phyloP scores from a whole-genome alignment of 352 stramenopile species.

The Phytophthora uliginosa region DNA sequence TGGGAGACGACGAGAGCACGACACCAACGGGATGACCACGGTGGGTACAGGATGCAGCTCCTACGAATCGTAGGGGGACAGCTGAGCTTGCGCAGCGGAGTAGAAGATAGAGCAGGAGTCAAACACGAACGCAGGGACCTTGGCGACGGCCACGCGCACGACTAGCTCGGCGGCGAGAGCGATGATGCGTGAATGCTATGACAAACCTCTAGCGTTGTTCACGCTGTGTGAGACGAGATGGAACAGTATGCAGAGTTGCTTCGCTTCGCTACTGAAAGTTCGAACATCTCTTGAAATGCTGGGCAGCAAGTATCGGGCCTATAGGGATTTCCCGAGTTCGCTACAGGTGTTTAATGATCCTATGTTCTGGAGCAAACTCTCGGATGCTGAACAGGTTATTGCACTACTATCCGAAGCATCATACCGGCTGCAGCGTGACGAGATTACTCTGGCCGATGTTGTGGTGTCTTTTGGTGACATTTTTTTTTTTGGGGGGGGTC shows the following conservation, averaged over 20 bases:
- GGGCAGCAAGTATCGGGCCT: background rate
- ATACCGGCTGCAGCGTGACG: background rate
- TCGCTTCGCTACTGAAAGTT: constrained; percentile 13
- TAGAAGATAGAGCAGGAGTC: too few relatives aligned
- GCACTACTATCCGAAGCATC: constrained; percentile 5
- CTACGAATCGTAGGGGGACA: too few relatives aligned
- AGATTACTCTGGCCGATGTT: background rate
- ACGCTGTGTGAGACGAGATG: constrained; percentile 14
- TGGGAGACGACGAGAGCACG: too few relatives aligned
- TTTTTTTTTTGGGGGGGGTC: background rate
- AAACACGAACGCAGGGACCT: too few relatives aligned
- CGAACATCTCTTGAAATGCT: constrained; percentile 3
- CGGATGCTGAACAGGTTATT: background rate
- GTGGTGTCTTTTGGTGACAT: constrained; percentile 7
- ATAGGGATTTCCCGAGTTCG: background rate
- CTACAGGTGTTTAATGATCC: background rate
- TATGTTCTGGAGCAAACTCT: background rate
- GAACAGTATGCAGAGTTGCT: constrained; percentile 18
- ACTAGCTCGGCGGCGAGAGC: too few relatives aligned
- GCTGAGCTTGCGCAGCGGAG: too few relatives aligned
- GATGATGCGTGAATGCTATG: constrained; percentile 9
- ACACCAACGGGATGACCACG: too few relatives aligned
- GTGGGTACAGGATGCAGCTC: too few relatives aligned
- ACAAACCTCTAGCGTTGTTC: constrained; percentile 3
- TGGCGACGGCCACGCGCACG: too few relatives aligned